Conservation (phyloP, 139 green algal genomes). For the Chlamydomonas schloesseri region DNA sequence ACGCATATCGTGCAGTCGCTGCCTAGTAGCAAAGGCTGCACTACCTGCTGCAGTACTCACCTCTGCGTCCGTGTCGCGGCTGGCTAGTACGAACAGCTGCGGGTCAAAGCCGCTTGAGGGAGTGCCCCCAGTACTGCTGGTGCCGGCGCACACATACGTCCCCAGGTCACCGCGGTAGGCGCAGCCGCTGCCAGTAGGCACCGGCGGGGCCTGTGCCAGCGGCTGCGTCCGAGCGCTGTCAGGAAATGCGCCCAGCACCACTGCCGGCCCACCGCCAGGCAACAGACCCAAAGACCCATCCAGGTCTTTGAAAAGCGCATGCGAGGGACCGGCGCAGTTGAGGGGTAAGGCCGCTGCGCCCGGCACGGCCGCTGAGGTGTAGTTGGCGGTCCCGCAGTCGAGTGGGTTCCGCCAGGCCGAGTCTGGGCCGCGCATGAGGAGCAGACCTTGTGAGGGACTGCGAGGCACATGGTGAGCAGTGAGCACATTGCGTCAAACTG, state of each 20-base stretch:
- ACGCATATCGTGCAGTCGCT: no score
- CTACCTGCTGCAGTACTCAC: background rate
- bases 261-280: background rate
- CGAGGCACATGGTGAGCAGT: background rate
- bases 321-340: slow-evolving; percentile 66
- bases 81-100: slow-evolving; percentile 65
- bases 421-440: slow-evolving; percentile 39
- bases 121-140: background rate
- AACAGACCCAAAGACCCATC: slow-evolving; percentile 43
- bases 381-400: slow-evolving; percentile 28
- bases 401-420: slow-evolving; percentile 52
- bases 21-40: background rate
- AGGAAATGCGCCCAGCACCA: background rate
- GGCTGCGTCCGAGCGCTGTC: background rate
- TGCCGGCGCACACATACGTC: background rate
- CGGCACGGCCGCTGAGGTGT: background rate
- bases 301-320: slow-evolving; percentile 58
- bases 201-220: background rate
- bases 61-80: slow-evolving; percentile 55
- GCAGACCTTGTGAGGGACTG: slow-evolving; percentile 11
- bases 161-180: background rate
- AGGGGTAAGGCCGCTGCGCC: slow-evolving; percentile 41
- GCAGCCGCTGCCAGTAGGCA: background rate
- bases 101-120: slow-evolving; percentile 7
- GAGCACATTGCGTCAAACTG: background rate